phyloP scores from a whole-genome alignment of 352 stramenopile genomes.

The Thalassiosira mediterranea region DNA sequence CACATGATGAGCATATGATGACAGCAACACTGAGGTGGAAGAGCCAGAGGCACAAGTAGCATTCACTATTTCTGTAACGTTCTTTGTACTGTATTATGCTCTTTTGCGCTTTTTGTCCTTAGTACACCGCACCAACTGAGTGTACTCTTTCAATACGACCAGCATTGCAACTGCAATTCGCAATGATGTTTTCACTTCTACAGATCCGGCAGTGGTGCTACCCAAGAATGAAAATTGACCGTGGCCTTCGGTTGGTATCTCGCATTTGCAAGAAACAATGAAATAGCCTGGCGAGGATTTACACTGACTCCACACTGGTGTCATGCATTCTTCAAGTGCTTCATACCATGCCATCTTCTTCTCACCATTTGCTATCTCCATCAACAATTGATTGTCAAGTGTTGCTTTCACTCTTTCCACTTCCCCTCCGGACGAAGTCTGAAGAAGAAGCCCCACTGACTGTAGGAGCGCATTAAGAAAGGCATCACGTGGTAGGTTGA shows the following conservation, averaged over 20 bases:
- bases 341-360: conserved; percentile 5
- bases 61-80: no score
- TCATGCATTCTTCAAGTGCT: no score
- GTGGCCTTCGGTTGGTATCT: background rate
- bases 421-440: conserved; percentile 2
- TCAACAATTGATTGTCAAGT: conserved; percentile 9
- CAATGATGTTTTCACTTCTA: background rate
- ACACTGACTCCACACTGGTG: no score
- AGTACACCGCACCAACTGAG: no score
- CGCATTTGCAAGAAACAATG: conserved; percentile 18
- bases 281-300: conserved; percentile 6
- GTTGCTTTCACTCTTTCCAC: conserved; percentile 14
- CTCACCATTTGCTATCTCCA: conserved; percentile 15
- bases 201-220: background rate
- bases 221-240: conserved; percentile 7
- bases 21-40: no score
- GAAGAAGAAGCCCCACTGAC: conserved; percentile 8
- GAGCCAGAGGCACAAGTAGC: no score
- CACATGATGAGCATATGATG: no score
- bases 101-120: no score
- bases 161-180: conserved; percentile 9
- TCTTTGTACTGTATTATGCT: no score
- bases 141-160: no score
- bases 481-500: background rate
- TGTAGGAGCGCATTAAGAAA: conserved; percentile 23